Evolutionary conservation across 2,329 filamentous ascomycete species (phyloP), one percentile per base, ranked within the genome.

Genomic region (Aphanocladium album): DNA sequence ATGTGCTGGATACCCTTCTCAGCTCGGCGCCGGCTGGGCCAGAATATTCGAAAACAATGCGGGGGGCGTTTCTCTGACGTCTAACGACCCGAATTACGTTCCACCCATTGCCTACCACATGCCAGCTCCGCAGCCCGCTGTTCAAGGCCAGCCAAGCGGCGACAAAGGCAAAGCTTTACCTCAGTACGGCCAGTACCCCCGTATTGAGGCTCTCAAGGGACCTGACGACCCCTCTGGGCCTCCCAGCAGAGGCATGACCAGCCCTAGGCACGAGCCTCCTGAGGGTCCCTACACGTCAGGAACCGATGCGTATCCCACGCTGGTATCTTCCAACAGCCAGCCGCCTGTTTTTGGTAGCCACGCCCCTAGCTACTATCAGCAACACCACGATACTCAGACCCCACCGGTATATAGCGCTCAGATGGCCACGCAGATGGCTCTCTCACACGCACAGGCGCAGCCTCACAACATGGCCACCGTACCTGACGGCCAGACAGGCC

Each of bases 1-100:
- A 37, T 99, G 95, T 73, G 89, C 91, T 67, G 95, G 95, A 56
- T 99, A 99, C 75, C 89, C 89, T 70, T 89, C 89, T 58, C 87
- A 89, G 67, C 85, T 91, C 67, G 86, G 87, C 47, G 81, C 85
- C 25, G 72, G 73, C 56, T 95, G 90, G 87, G 85, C 89, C 64
- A 96, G 93, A 74, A 86, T 88, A 35, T 85, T 88, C 33, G 87
- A 89, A 63, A 86, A 77, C 69, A 86, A 89, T 66, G 84, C 87
- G 67, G 76, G 81, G 55, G 84, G 87, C 54, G 83, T 93, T 66
- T 90, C 89, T 62, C 82, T 96, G 54, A 90, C 96, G 74, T 93
- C 91, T 21, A 96, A 96, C 74, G 90, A 93, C 65, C 82, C 83
- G 0, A 83, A 75, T 61, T 88, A 87, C 66, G 76, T 85, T 3